phyloP scores from a whole-genome alignment of 768 basidiomycete species.

The Neoboletus brunneissimus region DNA sequence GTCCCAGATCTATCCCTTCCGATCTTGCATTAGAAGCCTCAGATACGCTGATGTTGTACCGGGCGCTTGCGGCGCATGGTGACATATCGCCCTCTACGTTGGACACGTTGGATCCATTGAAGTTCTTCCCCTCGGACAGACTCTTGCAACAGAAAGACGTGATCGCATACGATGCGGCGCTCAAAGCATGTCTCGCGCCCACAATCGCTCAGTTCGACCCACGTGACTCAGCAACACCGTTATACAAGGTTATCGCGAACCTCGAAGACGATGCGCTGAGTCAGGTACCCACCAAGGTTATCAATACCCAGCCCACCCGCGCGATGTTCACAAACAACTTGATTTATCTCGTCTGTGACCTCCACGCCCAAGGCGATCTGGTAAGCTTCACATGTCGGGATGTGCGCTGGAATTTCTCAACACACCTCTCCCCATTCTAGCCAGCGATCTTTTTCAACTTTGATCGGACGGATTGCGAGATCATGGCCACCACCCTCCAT shows the following conservation, averaged over 20 bases:
- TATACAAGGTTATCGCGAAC: slow-evolving; percentile 38
- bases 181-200: slow-evolving; percentile 44
- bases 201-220: slow-evolving; percentile 39
- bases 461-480: slow-evolving; percentile 57
- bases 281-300: slow-evolving; percentile 14
- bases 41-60: slow-evolving; percentile 54
- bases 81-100: slow-evolving; percentile 24
- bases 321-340: slow-evolving; percentile 42
- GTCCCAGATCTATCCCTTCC: slow-evolving; percentile 47
- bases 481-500: slow-evolving; percentile 43
- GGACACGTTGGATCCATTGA: slow-evolving; percentile 38
- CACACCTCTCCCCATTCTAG: slow-evolving; percentile 27
- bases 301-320: slow-evolving; percentile 35
- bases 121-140: slow-evolving; percentile 41
- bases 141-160: slow-evolving; percentile 60
- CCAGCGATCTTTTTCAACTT: slow-evolving; percentile 70
- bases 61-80: slow-evolving; percentile 35
- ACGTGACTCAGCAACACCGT: slow-evolving; percentile 29
- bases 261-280: slow-evolving; percentile 41
- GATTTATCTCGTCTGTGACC: slow-evolving; percentile 52
- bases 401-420: neutral
- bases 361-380: slow-evolving; percentile 51
- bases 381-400: slow-evolving; percentile 35
- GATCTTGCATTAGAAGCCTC: slow-evolving; percentile 63
- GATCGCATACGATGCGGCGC: slow-evolving; percentile 50